Conservation (phyloP, 495 filamentous ascomycete species). For the Filosporella fistucella region DNA sequence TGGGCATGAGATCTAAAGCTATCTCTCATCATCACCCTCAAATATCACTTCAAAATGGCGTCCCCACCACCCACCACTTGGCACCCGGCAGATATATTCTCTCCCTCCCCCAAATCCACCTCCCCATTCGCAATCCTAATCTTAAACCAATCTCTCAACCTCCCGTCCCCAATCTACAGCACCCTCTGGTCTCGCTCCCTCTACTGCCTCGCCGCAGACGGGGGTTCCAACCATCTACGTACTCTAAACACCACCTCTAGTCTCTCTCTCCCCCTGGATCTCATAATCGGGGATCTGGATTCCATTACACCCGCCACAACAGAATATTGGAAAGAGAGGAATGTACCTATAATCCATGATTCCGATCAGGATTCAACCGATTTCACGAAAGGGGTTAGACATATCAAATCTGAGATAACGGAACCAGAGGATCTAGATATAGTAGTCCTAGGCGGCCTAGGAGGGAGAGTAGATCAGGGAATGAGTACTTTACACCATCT, state of each 20-base stretch:
- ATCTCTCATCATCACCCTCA: no score
- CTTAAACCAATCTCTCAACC: slow-evolving; percentile 63
- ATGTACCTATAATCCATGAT: slow-evolving; percentile 56
- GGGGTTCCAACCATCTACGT: slow-evolving; percentile 68
- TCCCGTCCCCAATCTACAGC: slow-evolving; percentile 13
- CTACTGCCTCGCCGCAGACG: slow-evolving; percentile 75
- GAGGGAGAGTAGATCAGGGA: slow-evolving; percentile 87
- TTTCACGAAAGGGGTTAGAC: slow-evolving; percentile 64
- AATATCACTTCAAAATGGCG: no score
- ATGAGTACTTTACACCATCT: slow-evolving; percentile 82
- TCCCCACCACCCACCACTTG: slow-evolving; percentile 8
- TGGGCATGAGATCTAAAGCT: no score
- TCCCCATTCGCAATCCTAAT: slow-evolving; percentile 53
- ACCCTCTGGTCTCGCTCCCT: slow-evolving; percentile 31
- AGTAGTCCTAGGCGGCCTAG: slow-evolving; percentile 75
- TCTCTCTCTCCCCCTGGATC: slow-evolving; percentile 44
- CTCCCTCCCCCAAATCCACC: slow-evolving; percentile 13
- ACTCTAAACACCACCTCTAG: slow-evolving; percentile 6
- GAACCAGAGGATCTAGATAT: slow-evolving; percentile 33
- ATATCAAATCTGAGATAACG: slow-evolving; percentile 24
- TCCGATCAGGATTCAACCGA: slow-evolving; percentile 83
- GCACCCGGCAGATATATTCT: slow-evolving; percentile 18
- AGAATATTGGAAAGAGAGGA: slow-evolving; percentile 52
- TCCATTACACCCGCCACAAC: slow-evolving; percentile 58
- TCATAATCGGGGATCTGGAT: slow-evolving; percentile 87